A percentile compares a stretch with the other conserved stretches of the same genome.
Conservation (phyloP, 768 basidiomycete species). For the Trametes coccinea region DNA sequence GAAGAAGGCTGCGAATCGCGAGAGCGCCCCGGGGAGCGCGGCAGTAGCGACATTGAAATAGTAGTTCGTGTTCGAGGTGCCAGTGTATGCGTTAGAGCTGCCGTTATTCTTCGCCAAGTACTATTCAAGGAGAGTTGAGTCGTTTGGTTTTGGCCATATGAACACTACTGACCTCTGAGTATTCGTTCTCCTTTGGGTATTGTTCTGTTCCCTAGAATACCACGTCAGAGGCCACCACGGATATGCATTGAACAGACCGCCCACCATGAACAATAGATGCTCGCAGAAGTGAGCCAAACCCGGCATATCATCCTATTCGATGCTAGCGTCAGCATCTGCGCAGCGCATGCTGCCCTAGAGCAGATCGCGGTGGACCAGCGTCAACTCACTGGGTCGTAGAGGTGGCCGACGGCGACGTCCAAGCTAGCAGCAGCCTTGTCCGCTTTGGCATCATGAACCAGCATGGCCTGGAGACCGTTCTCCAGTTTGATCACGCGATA, state of each 20-base stretch:
- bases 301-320: slow-evolving; percentile 77
- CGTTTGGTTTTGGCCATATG: neutral
- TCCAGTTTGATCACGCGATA: slow-evolving; percentile 82
- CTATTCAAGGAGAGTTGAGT: slow-evolving; percentile 35
- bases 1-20: slow-evolving; percentile 86
- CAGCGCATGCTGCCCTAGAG: neutral
- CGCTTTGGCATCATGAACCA: slow-evolving; percentile 81
- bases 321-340: neutral
- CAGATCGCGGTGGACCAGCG: too few relatives aligned
- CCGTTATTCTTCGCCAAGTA: slow-evolving; percentile 83
- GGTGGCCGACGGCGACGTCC: slow-evolving; percentile 92
- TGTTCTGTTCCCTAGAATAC: slow-evolving; percentile 67
- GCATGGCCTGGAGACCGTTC: slow-evolving; percentile 85
- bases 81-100: slow-evolving; percentile 89
- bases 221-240: neutral
- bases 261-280: slow-evolving; percentile 92
- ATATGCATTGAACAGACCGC: slow-evolving; percentile 27
- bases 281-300: slow-evolving; percentile 96
- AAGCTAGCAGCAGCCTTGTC: slow-evolving; percentile 96
- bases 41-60: slow-evolving; percentile 70
- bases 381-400: slow-evolving; percentile 82
- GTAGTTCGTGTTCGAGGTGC: slow-evolving; percentile 90
- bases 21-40: slow-evolving; percentile 66
- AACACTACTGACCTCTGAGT: slow-evolving; percentile 63
- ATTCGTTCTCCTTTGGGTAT: slow-evolving; percentile 93